Conservation (phyloP, 2,329 filamentous ascomycete species). For the Hypoxylon sp. region DNA sequence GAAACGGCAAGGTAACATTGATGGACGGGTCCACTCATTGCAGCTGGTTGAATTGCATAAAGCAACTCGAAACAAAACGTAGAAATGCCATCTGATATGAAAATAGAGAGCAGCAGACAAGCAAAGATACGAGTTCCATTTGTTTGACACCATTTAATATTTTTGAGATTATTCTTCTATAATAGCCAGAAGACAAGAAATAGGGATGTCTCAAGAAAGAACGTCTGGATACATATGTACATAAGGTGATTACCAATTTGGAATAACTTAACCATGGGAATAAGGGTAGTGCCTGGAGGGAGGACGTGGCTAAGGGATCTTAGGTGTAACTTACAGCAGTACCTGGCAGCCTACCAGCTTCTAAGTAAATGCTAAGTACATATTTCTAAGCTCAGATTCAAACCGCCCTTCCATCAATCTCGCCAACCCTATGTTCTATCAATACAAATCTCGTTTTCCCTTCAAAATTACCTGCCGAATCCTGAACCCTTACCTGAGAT, state of each 20-base stretch:
- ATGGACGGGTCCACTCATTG: conserved; percentile 26
- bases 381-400: conserved; percentile 11
- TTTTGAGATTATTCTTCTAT: neutral
- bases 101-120: neutral
- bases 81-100: conserved; percentile 5
- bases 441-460: conserved; percentile 12
- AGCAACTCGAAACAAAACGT: conserved; percentile 3
- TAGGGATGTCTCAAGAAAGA: neutral
- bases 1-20: conserved; percentile 31
- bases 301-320: neutral
- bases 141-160: neutral
- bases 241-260: conserved; percentile 5
- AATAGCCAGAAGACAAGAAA: neutral
- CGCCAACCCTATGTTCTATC: conserved; percentile 27
- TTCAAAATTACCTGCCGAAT: conserved; percentile 5
- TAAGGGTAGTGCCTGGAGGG: conserved; percentile 18
- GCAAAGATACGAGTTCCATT: neutral
- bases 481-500: conserved; percentile 1
- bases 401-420: conserved; percentile 28
- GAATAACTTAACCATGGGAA: conserved; percentile 21
- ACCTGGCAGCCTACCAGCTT: conserved; percentile 5
- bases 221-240: neutral
- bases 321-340: conserved; percentile 13
- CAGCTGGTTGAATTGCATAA: conserved; percentile 8
- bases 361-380: conserved; percentile 9